Conservation (phyloP, 352 stramenopile species). For the Pythium biforme region DNA sequence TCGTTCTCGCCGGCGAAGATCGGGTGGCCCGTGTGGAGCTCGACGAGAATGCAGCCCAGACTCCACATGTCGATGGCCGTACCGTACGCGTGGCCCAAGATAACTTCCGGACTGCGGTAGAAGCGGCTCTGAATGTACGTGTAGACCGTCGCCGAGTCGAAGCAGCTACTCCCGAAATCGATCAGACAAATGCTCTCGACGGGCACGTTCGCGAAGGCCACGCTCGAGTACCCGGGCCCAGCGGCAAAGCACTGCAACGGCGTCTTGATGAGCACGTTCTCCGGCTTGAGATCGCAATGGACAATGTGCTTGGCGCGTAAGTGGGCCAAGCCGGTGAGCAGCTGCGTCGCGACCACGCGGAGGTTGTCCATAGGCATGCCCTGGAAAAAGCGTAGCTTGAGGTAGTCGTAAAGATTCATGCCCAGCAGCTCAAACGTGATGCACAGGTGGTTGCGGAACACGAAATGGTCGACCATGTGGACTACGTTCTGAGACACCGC, state of each 20-base stretch:
- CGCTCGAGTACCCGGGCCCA: conserved; percentile 63
- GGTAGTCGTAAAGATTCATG: conserved; percentile 96
- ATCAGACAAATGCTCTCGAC: conserved; percentile 82
- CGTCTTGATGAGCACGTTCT: conserved; percentile 90
- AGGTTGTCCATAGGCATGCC: conserved; percentile 91
- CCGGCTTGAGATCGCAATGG: conserved; percentile 98
- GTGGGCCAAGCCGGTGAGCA: conserved; percentile 78
- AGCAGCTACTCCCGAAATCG: conserved; percentile 97
- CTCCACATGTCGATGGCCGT: conserved; percentile 90
- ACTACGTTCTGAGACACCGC: conserved; percentile 37
- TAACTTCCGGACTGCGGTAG: conserved; percentile 97
- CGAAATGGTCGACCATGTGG: conserved; percentile 91
- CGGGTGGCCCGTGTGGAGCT: conserved; percentile 77
- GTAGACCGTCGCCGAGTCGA: conserved; percentile 84
- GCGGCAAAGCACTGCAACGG: conserved; percentile 56
- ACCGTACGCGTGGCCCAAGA: conserved; percentile 90
- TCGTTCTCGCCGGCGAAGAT: conserved; percentile 88
- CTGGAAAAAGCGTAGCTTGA: conserved; percentile 95
- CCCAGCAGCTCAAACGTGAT: conserved; percentile 96
- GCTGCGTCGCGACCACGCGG: conserved; percentile 85
- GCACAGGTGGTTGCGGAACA: conserved; percentile 94
- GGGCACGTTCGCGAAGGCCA: conserved; percentile 54
- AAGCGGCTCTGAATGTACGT: conserved; percentile 98
- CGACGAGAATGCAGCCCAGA: conserved; percentile 83
- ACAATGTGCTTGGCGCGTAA: conserved; percentile 87